These are phyloP conservation scores for Phaeodactylum tricornutum DNA, from an alignment of 108 stramenopile genomes.

Conservation along the genomic window DNA sequence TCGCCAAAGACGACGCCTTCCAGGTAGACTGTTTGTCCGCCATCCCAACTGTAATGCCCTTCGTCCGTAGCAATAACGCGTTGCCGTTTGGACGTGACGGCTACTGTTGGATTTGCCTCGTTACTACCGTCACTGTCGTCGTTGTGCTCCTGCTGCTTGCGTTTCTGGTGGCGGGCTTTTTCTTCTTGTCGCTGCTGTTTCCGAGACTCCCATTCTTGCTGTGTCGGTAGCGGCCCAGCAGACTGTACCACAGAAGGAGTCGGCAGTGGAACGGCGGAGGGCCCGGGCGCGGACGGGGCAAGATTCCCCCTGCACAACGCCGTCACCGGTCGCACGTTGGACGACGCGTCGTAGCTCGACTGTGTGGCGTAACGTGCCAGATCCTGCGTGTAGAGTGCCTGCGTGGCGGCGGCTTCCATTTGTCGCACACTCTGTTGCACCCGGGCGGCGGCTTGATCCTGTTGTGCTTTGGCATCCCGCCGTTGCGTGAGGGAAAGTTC, in stretches of 20 bases:
- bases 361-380: neutral
- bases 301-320: too few relatives aligned
- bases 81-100: neutral
- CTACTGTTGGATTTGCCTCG: too few relatives aligned
- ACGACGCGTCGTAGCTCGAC: neutral
- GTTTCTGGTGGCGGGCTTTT: neutral
- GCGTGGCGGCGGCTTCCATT: conserved; percentile 50
- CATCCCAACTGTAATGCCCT: conserved; percentile 13
- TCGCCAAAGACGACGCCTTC: conserved; percentile 49
- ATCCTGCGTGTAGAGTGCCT: conserved; percentile 9
- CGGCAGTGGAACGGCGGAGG: conserved; percentile 7
- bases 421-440: conserved; percentile 34
- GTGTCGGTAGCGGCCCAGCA: conserved; percentile 2
- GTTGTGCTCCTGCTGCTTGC: conserved; percentile 11
- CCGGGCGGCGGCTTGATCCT: conserved; percentile 42
- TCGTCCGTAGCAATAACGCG: conserved; percentile 8
- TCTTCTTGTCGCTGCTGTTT: conserved; percentile 18
- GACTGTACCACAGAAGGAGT: conserved; percentile 6
- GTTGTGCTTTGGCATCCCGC: conserved; percentile 35
- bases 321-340: too few relatives aligned
- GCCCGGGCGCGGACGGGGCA: neutral
- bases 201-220: conserved; percentile 35
- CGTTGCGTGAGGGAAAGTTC: conserved; percentile 36
- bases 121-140: neutral
- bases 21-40: conserved; percentile 31